A percentile compares a stretch with the other conserved stretches of the same genome.
Evolutionary conservation across 768 basidiomycete genomes (phyloP).

Genomic region (Auricularia sp.): DNA sequence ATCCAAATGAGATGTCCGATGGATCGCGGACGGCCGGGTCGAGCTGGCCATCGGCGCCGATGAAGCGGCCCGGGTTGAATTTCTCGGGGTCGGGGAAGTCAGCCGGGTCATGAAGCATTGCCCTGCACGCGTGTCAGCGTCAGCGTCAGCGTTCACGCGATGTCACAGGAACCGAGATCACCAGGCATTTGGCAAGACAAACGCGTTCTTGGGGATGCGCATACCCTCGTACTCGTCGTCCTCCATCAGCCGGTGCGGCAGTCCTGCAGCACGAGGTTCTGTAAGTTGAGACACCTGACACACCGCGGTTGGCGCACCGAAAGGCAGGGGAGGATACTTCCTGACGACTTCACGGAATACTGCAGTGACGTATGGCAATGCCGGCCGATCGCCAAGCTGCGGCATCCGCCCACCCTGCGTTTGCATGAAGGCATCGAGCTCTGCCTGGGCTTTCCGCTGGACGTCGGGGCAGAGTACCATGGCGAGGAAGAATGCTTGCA

Average conservation of each 20-base stretch:
- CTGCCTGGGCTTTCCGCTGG: conserved; percentile 7
- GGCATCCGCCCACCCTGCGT: not conserved
- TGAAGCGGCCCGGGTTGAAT: conserved; percentile 47
- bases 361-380: conserved; percentile 49
- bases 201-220: not conserved
- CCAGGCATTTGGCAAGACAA: not conserved
- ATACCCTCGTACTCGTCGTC: conserved; percentile 5
- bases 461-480: conserved; percentile 18
- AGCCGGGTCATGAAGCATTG: conserved; percentile 35
- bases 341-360: conserved; percentile 45
- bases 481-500: conserved; percentile 8
- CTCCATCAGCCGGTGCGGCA: conserved; percentile 2
- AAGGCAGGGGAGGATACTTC: conserved; percentile 48
- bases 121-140: conserved; percentile 6
- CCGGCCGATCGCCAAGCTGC: conserved; percentile 42
- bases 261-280: not conserved
- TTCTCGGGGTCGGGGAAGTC: conserved; percentile 36
- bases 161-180: too few species aligned
- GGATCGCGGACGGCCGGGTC: not conserved
- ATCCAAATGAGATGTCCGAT: not conserved
- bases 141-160: too few species aligned
- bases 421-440: not conserved
- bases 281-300: not conserved
- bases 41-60: conserved; percentile 11
- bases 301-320: conserved; percentile 30